These are phyloP conservation scores for Trichoderma breve DNA, from an alignment of 2,329 filamentous ascomycete species.

Conservation along the genomic window DNA sequence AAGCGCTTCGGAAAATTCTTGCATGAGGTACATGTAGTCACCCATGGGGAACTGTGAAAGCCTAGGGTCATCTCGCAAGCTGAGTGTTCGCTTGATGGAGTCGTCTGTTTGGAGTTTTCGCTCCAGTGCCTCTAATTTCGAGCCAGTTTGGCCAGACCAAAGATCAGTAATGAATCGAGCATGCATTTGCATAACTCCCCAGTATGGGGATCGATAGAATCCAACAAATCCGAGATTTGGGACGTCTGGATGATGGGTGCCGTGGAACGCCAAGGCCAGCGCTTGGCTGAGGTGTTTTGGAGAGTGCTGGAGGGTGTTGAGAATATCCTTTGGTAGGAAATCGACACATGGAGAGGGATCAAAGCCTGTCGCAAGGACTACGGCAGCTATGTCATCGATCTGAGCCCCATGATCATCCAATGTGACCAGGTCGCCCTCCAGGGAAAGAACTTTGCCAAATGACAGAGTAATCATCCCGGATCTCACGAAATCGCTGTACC, in stretches of 20 bases:
- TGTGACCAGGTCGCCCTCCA: conserved; percentile 38
- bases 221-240: conserved; percentile 74
- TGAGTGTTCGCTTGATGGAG: conserved; percentile 46
- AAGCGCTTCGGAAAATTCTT: conserved; percentile 63
- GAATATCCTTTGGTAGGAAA: conserved; percentile 59
- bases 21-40: conserved; percentile 75
- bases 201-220: conserved; percentile 81
- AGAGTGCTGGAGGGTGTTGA: conserved; percentile 57
- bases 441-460: conserved; percentile 43
- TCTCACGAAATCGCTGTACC: conserved; percentile 72
- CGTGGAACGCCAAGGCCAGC: conserved; percentile 65
- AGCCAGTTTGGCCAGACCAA: conserved; percentile 46
- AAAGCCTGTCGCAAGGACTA: conserved; percentile 77
- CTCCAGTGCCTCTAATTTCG: conserved; percentile 31
- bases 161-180: conserved; percentile 63
- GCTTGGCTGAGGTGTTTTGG: conserved; percentile 55
- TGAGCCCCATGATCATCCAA: conserved; percentile 30
- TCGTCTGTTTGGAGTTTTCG: conserved; percentile 44
- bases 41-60: conserved; percentile 77
- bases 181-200: conserved; percentile 87
- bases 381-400: conserved; percentile 59
- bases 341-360: conserved; percentile 61
- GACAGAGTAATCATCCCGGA: conserved; percentile 56
- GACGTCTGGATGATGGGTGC: conserved; percentile 58
- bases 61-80: conserved; percentile 51